These are phyloP conservation scores for Diaporthe batatas DNA, from an alignment of 2,329 filamentous ascomycete genomes.

Conservation along the genomic window DNA sequence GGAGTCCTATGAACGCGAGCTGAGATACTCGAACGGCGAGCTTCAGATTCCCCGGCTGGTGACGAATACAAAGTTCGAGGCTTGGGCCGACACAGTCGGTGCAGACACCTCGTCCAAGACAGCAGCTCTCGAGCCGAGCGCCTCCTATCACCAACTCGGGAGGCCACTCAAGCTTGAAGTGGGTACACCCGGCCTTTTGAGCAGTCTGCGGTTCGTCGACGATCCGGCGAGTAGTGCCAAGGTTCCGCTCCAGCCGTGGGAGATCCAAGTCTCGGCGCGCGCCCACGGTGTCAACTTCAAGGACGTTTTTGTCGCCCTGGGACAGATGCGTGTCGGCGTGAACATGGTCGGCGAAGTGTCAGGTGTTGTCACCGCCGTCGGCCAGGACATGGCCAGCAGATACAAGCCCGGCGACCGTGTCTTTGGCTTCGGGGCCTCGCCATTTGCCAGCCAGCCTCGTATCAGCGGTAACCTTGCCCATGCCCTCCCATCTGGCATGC, in stretches of 20 bases:
- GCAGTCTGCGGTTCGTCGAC: constrained; percentile 42
- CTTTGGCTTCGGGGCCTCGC: constrained; percentile 43
- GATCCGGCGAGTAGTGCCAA: constrained; percentile 26
- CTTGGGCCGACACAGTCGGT: constrained; percentile 29
- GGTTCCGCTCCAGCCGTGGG: constrained; percentile 41
- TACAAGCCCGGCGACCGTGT: constrained; percentile 49
- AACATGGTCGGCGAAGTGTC: constrained; percentile 52
- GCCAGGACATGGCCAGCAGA: constrained; percentile 44
- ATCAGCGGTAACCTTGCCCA: constrained; percentile 24
- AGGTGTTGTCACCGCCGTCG: constrained; percentile 51
- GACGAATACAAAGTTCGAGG: constrained; percentile 39
- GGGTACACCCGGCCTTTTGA: constrained; percentile 33
- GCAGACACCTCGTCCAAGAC: not conserved
- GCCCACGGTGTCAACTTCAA: constrained; percentile 53
- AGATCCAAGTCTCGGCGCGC: constrained; percentile 45
- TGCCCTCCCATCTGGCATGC: constrained; percentile 40
- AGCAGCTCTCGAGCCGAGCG: not conserved
- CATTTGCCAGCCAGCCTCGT: constrained; percentile 42
- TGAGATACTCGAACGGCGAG: constrained; percentile 25
- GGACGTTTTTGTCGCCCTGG: constrained; percentile 53
- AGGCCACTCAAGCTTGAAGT: constrained; percentile 40
- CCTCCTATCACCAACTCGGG: constrained; percentile 27
- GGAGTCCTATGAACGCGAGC: not conserved
- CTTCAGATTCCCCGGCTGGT: constrained; percentile 38
- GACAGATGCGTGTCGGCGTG: constrained; percentile 48